phyloP scores from a whole-genome alignment of 352 stramenopile genomes.

The Globisporangium canariense region DNA sequence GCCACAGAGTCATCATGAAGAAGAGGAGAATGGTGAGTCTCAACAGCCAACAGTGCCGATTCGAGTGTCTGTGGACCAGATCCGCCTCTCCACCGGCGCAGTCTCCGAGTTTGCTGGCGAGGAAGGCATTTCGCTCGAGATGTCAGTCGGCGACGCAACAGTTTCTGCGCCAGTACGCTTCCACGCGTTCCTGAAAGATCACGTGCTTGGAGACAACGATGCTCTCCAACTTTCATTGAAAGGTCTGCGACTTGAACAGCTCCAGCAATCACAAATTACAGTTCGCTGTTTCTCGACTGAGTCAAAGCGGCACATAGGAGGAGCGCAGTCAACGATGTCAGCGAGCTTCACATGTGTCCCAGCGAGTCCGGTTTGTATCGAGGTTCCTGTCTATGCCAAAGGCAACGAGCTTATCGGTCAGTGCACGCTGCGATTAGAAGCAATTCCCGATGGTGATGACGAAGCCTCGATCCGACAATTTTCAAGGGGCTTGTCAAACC shows the following conservation, averaged over 20 bases:
- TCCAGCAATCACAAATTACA: slow-evolving; percentile 9
- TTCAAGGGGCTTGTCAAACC: background rate
- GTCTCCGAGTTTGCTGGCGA: slow-evolving; percentile 29
- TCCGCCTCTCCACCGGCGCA: slow-evolving; percentile 24
- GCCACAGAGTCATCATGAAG: background rate
- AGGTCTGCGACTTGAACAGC: background rate
- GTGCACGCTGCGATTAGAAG: slow-evolving; percentile 5
- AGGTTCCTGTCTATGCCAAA: background rate
- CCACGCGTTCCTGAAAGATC: slow-evolving; percentile 33
- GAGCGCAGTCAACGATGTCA: background rate
- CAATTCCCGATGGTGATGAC: background rate
- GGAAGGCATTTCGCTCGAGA: slow-evolving; percentile 39
- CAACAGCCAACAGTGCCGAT: background rate
- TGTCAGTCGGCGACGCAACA: slow-evolving; percentile 22
- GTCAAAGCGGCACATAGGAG: slow-evolving; percentile 4
- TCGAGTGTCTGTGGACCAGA: slow-evolving; percentile 28
- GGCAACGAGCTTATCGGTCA: slow-evolving; percentile 6
- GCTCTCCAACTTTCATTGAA: slow-evolving; percentile 13
- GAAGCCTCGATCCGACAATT: background rate
- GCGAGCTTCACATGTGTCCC: background rate
- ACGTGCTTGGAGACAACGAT: slow-evolving; percentile 33
- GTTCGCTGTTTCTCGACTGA: slow-evolving; percentile 25
- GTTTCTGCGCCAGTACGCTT: slow-evolving; percentile 25
- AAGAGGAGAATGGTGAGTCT: background rate
- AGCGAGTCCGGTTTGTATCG: background rate